Conservation (phyloP, 73 alveolate species). For the Loxodes magnus region DNA sequence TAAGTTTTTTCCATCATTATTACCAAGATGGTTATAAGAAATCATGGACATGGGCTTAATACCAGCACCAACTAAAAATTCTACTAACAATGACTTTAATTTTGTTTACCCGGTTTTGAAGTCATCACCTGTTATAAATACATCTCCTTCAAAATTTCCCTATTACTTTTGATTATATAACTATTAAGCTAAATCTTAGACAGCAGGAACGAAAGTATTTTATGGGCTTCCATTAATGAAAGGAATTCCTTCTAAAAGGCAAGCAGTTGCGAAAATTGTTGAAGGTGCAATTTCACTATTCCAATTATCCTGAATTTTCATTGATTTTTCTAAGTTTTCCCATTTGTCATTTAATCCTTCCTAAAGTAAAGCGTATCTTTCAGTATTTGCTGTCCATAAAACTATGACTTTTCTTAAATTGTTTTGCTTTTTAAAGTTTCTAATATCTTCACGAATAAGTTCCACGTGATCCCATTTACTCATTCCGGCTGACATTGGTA, state of each 20-base stretch:
- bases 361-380: constrained; percentile 52
- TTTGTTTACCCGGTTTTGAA: constrained; percentile 80
- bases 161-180: no score
- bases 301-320: constrained; percentile 23
- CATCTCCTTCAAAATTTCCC: no score
- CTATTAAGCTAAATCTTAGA: constrained; percentile 51
- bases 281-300: constrained; percentile 29
- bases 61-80: constrained; percentile 53
- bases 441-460: constrained; percentile 51
- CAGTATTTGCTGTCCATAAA: constrained; percentile 85
- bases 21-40: constrained; percentile 89
- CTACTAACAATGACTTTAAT: constrained; percentile 68
- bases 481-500: constrained; percentile 77
- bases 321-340: constrained; percentile 36
- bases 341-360: constrained; percentile 62
- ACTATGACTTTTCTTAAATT: constrained; percentile 63
- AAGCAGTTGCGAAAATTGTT: constrained; percentile 30
- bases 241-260: constrained; percentile 73
- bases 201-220: constrained; percentile 74
- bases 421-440: constrained; percentile 53
- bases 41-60: constrained; percentile 56
- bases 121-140: constrained; percentile 68
- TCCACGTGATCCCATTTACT: constrained; percentile 56
- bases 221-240: constrained; percentile 76
- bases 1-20: constrained; percentile 91